Evolutionary conservation across 1,284 basidiomycete species (phyloP), one percentile per base, ranked within the genome.

Genomic region (Sporisorium sorghi): DNA sequence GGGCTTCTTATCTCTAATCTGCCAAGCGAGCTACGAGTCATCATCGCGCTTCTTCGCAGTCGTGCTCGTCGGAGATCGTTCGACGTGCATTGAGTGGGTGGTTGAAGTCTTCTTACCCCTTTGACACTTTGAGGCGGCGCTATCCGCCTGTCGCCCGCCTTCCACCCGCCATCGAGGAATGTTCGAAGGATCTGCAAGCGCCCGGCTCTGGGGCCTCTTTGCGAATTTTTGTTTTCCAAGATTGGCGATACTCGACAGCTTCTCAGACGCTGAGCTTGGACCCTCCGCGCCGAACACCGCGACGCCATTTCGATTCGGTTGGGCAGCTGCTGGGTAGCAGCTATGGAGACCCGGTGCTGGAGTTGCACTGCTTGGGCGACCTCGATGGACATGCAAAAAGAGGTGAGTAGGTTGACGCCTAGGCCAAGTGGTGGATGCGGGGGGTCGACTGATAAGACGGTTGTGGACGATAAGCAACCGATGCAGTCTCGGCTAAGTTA

Each of bases 1-100:
- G 14, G n/a, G 9, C 32, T 28, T 30, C 46, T 47, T 47, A 47
- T 47, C 46, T 47, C 46, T 30, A 30, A 47, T 30, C 46, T 30
- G n/a, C 32, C 46, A 47, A 47, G 46, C 46, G 46, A 47, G 46
- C 17, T 19, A 47, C 46, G 28, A 47, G 46, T 47, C 46, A 47
- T 30, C n/a, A 11, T 28, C 21, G n/a, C 3, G 15, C 23, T 47
- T n/a, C 9, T 26, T 17, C 2, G 14, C 24, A 14, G 28, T n/a
- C n/a, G n/a, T n/a, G n/a, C n/a, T 46, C 7, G 44, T 46, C 26
- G 44, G 44, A 46, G 44, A 46, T 30, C 46, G 14, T 47, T 40
- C n/a, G 7, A 40, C n/a, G 19, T 40, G 37, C 37, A 40, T 17
- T n/a, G n/a, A n/a, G n/a, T n/a, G n/a, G n/a, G n/a, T n/a, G n/a